Evolutionary conservation across 441 rosid species (phyloP), one percentile per base, ranked within the genome.

Genomic region (Euphorbia corollata): DNA sequence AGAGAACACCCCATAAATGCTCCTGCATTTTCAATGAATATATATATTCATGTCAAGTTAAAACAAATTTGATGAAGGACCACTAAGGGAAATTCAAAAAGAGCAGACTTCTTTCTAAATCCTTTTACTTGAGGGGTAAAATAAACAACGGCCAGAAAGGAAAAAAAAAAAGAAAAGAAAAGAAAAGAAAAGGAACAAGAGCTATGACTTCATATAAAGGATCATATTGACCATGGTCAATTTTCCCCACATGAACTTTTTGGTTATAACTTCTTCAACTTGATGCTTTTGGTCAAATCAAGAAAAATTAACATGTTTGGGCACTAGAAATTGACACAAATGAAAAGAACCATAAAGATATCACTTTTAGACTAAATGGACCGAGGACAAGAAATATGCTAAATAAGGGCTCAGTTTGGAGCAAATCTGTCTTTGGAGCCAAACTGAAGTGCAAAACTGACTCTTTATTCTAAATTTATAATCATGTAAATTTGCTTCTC

Each of bases 1-100:
- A 94, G 90, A 3, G 97, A 89, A 75, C 96, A 94, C 67, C 97
- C 98, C 20, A 89, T 85, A 72, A 94, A 90, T 43, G 99, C 97
- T 77, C 98, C 99, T 89, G 77, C 69, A 68, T 45, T 59, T 68
- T 56, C 68, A 71, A 58, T 56, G 22, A 64, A 27, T 27, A 27
- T 27, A 27, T 27, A 22, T 57, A n/a, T 48, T 2, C 53, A 13
- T 2, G 30, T 9, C 0, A 23, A 55, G 54, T 51, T 36, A 2
- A 8, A 39, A 8, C 20, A 36, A 11, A 24, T 59, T 13, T 5
- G 32, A 47, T 16, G 6, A 15, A 13, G 15, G 30, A 20, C 38
- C 53, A 54, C 34, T 34, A 54, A 20, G 20, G 41, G 34, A n/a
- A 15, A 22, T 38, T 9, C 60, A 18, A n/a, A 6, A 27, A 3